These are phyloP conservation scores for Zoysia matrella DNA, from an alignment of 202 grass and related monocot species.

Conservation along the genomic window DNA sequence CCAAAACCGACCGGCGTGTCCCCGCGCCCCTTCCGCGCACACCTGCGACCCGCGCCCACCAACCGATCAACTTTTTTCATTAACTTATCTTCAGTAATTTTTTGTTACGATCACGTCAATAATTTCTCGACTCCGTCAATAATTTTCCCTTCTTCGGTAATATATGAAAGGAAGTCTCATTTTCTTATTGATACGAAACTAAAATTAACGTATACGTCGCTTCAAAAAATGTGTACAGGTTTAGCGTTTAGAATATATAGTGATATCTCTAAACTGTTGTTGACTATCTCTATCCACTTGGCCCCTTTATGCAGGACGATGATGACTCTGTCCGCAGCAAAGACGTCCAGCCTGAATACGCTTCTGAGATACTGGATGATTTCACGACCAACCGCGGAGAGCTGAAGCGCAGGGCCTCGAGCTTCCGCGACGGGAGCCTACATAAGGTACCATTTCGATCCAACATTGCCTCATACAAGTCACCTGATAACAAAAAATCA, in stretches of 20 bases:
- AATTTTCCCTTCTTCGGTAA: no score
- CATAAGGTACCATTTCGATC: slow-evolving; percentile 47
- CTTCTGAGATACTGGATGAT: slow-evolving; percentile 77
- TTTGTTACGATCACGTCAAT: no score
- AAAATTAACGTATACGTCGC: neutral
- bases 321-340: slow-evolving; percentile 42
- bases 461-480: neutral
- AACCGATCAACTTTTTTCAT: no score
- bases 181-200: neutral
- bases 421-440: slow-evolving; percentile 57
- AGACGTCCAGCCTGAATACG: slow-evolving; percentile 35
- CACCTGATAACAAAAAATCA: neutral
- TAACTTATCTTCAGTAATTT: no score
- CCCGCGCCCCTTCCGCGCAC: no score
- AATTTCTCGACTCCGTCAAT: no score
- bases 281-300: neutral
- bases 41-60: no score
- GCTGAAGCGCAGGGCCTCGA: slow-evolving; percentile 61
- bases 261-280: neutral
- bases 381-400: slow-evolving; percentile 78
- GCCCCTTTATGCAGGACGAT: slow-evolving; percentile 35
- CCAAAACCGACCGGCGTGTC: no score
- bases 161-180: neutral
- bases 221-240: neutral
- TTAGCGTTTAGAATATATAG: neutral